phyloP scores from a whole-genome alignment of 108 stramenopile genomes.

The Discostella stelligeroides region DNA sequence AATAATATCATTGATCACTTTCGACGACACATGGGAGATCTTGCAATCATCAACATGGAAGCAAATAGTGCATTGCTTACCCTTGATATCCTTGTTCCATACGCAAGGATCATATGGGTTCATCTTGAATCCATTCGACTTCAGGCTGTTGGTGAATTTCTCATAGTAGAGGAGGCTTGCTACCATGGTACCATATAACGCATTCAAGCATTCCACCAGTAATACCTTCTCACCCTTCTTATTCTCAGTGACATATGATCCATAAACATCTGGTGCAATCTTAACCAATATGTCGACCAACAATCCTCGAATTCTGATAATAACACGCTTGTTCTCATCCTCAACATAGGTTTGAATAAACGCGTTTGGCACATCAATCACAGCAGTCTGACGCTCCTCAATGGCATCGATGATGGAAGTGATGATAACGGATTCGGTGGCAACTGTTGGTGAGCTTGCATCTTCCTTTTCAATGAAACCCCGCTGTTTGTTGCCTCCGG shows the following conservation, averaged over 20 bases:
- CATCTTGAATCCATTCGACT: slow-evolving; percentile 36
- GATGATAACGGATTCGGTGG: background rate
- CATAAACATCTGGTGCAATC: slow-evolving; percentile 9
- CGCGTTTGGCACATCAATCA: slow-evolving; percentile 1
- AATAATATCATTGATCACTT: too few species aligned
- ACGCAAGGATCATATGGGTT: slow-evolving; percentile 63
- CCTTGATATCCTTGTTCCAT: slow-evolving; percentile 41
- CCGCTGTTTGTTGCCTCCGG: too few species aligned
- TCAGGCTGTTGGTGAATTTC: slow-evolving; percentile 16
- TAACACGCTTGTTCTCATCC: background rate
- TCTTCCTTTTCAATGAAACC: too few species aligned
- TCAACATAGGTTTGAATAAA: too few species aligned
- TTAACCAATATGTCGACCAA: too few species aligned
- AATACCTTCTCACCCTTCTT: slow-evolving; percentile 11
- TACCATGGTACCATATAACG: too few species aligned
- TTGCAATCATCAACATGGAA: slow-evolving; percentile 69
- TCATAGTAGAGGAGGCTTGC: slow-evolving; percentile 3
- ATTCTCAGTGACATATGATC: background rate
- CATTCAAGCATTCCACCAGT: slow-evolving; percentile 1
- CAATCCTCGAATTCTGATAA: too few species aligned
- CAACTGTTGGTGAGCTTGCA: too few species aligned
- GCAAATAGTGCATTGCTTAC: slow-evolving; percentile 38
- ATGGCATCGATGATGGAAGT: slow-evolving; percentile 14
- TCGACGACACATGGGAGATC: too few species aligned
- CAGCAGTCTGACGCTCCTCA: slow-evolving; percentile 1